Evolutionary conservation across 257 asterid genomes (phyloP).

Genomic region (Forsythia viridissima): DNA sequence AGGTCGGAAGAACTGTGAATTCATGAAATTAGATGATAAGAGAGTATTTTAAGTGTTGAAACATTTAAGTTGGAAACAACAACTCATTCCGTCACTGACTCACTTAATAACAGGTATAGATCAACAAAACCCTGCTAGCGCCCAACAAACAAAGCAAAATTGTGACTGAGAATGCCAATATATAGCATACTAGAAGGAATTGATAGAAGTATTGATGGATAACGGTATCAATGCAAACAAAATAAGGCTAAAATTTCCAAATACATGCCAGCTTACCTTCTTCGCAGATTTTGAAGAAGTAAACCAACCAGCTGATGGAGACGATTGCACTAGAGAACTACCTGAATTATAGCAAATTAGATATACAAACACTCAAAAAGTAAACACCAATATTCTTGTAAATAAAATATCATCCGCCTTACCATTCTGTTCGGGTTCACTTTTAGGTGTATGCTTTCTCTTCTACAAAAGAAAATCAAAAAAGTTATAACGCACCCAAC

Average conservation of each 20-base stretch:
- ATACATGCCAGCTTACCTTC: slow-evolving; percentile 51
- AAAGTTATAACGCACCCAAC: slow-evolving; percentile 4
- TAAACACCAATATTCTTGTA: not conserved
- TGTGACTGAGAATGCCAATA: not conserved
- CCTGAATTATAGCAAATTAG: slow-evolving; percentile 50
- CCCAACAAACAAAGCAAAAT: not conserved
- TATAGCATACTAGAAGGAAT: not conserved
- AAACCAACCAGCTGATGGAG: slow-evolving; percentile 93
- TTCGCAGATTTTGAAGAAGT: slow-evolving; percentile 81
- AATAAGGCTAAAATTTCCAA: slow-evolving; percentile 9
- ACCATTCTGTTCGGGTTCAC: slow-evolving; percentile 70
- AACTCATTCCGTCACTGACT: not conserved
- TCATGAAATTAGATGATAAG: not conserved
- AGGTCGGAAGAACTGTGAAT: not conserved
- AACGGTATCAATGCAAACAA: slow-evolving; percentile 2
- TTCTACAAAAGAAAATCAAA: slow-evolving; percentile 44
- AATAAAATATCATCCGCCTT: slow-evolving; percentile 28
- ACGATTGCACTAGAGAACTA: slow-evolving; percentile 51
- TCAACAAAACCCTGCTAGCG: not conserved
- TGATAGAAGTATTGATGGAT: not conserved
- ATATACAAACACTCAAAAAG: slow-evolving; percentile 3
- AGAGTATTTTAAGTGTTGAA: not conserved
- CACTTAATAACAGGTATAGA: not conserved
- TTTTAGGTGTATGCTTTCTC: slow-evolving; percentile 52
- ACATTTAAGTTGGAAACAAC: not conserved